Evolutionary conservation across 2,329 filamentous ascomycete genomes (phyloP), one percentile per base, ranked within the genome.

Genomic region (Ophiosphaerella herpotricha): DNA sequence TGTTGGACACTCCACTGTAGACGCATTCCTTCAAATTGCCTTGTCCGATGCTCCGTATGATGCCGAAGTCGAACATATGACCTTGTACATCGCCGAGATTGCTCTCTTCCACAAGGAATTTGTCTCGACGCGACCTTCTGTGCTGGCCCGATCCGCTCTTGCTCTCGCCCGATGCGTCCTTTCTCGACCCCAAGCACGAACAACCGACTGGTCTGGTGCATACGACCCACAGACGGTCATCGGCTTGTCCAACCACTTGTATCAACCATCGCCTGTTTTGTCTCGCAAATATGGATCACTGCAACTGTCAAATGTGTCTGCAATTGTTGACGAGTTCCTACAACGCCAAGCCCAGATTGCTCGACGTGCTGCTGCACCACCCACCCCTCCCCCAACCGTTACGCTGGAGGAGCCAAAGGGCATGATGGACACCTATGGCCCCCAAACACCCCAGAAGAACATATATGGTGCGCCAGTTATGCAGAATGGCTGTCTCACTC

Each of bases 101-200:
- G 90, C 92, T 39, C 81, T 97, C 36, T 99, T 97, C 77, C 91
- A 97, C 79, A 89, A 93, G 68, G 94, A 97, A 60, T 99, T 99
- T 66, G 92, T 99, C 55, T 94, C 92, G 13, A 91, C 89, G 48
- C 88, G 88, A 68, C 91, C 94, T 16, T 96, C 93, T 0, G 87
- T 92, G 58, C 90, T 99, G 82, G 92, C 94, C 38, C 84, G 91
- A 60, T 88, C 91, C 37, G 91, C 92, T 9, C 80, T 97, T 48
- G 91, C 91, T 45, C 83, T 99, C 35, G 87, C 93, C 34, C 83
- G 92, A 57, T 93, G 90, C 69, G 91, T 99, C 57, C 83, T 97
- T 9, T 86, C 86, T 66, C 87, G 91, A 51, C 83, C 87, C 35
- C 91, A 96, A 72, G 82, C 87, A 57, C 85, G 85, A 56, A 86